Evolutionary conservation across 2,329 filamentous ascomycete species (phyloP).

Genomic region (Allantophomopsis lycopodina): DNA sequence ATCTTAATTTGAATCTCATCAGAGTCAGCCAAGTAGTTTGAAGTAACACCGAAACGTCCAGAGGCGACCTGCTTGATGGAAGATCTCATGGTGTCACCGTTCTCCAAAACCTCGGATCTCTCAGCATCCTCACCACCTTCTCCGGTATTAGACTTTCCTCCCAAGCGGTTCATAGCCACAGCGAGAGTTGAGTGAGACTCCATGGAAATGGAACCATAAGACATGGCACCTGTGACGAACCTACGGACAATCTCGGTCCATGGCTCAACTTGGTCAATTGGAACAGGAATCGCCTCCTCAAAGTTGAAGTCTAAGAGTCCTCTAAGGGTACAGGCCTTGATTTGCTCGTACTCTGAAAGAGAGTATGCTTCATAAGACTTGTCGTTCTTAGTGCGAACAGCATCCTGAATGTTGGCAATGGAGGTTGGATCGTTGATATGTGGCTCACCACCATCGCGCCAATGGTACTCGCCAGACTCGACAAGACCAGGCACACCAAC

Average conservation of each 20-base stretch:
- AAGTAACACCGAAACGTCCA: constrained; percentile 91
- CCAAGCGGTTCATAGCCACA: constrained; percentile 91
- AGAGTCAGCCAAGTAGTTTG: constrained; percentile 84
- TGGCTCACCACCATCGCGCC: constrained; percentile 89
- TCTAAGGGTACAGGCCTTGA: constrained; percentile 90
- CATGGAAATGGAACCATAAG: constrained; percentile 97
- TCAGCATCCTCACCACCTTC: constrained; percentile 95
- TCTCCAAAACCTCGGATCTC: constrained; percentile 72
- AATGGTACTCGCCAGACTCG: constrained; percentile 95
- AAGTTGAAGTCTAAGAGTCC: constrained; percentile 95
- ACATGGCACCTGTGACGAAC: constrained; percentile 97
- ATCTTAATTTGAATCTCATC: constrained; percentile 99
- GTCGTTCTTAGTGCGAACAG: constrained; percentile 92
- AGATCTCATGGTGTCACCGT: constrained; percentile 93
- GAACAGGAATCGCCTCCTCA: constrained; percentile 69
- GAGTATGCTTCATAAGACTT: constrained; percentile 98
- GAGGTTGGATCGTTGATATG: constrained; percentile 91
- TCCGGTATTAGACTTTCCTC: constrained; percentile 94
- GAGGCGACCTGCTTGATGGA: constrained; percentile 97
- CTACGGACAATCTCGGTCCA: constrained; percentile 97
- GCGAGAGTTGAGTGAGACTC: constrained; percentile 93
- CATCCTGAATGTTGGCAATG: constrained; percentile 95
- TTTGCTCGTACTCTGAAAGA: constrained; percentile 83
- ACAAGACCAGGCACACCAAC: constrained; percentile 65
- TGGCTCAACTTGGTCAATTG: constrained; percentile 92